These are phyloP conservation scores for Phlegmacium glaucopus DNA, from an alignment of 768 basidiomycete genomes.

Conservation along the genomic window DNA sequence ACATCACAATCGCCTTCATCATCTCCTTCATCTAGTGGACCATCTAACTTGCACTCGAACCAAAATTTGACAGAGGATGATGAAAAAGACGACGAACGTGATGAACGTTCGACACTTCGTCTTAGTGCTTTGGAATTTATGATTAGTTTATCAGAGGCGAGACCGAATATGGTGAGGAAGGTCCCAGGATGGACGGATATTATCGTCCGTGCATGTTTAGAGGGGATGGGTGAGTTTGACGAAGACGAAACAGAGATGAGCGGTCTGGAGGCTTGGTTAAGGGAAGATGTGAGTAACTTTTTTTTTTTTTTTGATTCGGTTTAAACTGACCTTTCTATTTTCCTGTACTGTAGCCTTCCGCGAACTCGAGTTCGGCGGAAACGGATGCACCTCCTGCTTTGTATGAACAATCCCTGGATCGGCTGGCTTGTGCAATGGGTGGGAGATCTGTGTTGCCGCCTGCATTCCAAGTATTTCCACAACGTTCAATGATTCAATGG, in stretches of 20 bases:
- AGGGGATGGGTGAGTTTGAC: conserved; percentile 78
- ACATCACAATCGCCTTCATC: conserved; percentile 25
- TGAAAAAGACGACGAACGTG: conserved; percentile 38
- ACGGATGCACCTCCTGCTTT: conserved; percentile 66
- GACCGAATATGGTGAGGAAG: conserved; percentile 63
- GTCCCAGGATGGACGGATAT: conserved; percentile 69
- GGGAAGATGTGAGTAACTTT: conserved; percentile 61
- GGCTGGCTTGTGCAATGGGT: conserved; percentile 77
- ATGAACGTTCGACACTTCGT: conserved; percentile 67
- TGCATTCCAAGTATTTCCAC: conserved; percentile 62
- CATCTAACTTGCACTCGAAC: conserved; percentile 26
- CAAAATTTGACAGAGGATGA: conserved; percentile 23
- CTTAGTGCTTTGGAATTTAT: conserved; percentile 80
- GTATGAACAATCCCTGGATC: conserved; percentile 82
- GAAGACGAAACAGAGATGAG: conserved; percentile 40
- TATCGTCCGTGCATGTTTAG: conserved; percentile 72
- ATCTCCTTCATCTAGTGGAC: conserved; percentile 10
- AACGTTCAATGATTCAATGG: background rate
- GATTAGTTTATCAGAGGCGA: conserved; percentile 75
- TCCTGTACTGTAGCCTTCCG: conserved; percentile 47
- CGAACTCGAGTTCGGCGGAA: conserved; percentile 54
- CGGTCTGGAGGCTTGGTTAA: conserved; percentile 57
- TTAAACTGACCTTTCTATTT: background rate
- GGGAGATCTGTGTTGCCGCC: conserved; percentile 73
- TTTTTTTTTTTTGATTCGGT: background rate